phyloP scores from a whole-genome alignment of 768 basidiomycete species.

The Mycena olivaceomarginata region DNA sequence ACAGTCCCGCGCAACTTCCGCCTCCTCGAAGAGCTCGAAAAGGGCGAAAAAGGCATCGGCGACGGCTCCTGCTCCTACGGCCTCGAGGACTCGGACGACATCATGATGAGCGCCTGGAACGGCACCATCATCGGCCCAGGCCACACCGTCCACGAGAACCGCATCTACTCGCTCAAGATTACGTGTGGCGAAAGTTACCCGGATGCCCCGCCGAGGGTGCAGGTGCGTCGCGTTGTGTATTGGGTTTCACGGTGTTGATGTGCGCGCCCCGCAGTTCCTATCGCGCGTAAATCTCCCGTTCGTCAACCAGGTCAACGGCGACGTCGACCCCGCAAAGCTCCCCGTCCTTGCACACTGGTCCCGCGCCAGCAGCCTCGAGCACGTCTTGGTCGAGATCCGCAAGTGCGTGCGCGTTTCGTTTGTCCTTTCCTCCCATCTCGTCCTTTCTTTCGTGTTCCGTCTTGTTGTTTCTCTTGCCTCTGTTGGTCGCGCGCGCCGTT shows the following conservation, averaged over 20 bases:
- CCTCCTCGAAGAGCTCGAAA: constrained; percentile 98
- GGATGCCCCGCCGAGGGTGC: constrained; percentile 85
- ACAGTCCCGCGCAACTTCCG: constrained; percentile 97
- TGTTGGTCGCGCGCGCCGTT: neutral
- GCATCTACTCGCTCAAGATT: constrained; percentile 97
- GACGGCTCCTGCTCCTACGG: constrained; percentile 99
- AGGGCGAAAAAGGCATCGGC: constrained; percentile 99
- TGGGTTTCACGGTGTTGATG: neutral
- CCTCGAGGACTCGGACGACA: constrained; percentile 95
- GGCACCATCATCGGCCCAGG: constrained; percentile 99
- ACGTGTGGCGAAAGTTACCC: constrained; percentile 87
- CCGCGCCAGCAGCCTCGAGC: constrained; percentile 88
- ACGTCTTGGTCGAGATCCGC: constrained; percentile 93
- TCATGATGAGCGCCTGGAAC: constrained; percentile 99
- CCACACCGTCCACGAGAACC: constrained; percentile 98
- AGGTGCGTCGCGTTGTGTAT: constrained; percentile 47
- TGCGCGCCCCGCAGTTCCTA: constrained; percentile 67
- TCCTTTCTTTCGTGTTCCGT: neutral
- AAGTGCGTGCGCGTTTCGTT: constrained; percentile 71
- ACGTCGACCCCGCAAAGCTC: constrained; percentile 85
- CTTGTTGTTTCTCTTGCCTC: neutral
- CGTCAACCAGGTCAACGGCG: constrained; percentile 84
- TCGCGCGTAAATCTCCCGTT: constrained; percentile 96
- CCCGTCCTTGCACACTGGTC: constrained; percentile 86
- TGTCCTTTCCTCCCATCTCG: neutral